A percentile compares a stretch with the other conserved stretches of the same genome.
Evolutionary conservation across 257 asterid species (phyloP).

Genomic region (Solanum piurae): DNA sequence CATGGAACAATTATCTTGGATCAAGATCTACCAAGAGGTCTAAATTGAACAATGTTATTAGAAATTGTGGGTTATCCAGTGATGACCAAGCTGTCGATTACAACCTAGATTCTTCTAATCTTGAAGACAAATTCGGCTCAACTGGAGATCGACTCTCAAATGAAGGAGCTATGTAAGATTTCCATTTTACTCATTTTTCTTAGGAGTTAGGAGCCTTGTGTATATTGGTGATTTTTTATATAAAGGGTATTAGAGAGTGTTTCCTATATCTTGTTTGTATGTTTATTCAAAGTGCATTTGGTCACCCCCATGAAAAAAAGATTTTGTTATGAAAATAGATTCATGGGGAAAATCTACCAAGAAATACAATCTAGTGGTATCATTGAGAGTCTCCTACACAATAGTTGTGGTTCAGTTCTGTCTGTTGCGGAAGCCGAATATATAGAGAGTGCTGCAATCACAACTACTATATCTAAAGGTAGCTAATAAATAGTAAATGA

Average conservation of each 20-base stretch:
- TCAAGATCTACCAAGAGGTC: constrained; percentile 1
- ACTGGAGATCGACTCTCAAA: constrained; percentile 8
- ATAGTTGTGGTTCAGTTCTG: neutral
- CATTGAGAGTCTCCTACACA: neutral
- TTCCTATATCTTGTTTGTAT: neutral
- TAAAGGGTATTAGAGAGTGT: neutral
- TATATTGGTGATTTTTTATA: neutral
- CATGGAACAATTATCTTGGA: neutral
- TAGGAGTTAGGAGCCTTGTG: neutral
- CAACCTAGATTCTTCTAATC: constrained; percentile 4
- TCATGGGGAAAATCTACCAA: neutral
- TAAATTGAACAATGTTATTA: constrained; percentile 12
- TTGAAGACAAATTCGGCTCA: constrained; percentile 11
- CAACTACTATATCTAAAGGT: too few species aligned
- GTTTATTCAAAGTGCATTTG: neutral
- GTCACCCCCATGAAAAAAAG: neutral
- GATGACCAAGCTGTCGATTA: constrained; percentile 10
- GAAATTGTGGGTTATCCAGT: constrained; percentile 8
- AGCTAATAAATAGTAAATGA: too few species aligned
- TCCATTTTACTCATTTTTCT: neutral
- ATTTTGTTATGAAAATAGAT: neutral
- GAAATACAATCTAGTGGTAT: neutral
- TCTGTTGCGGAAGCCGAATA: too few species aligned
- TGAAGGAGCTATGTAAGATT: constrained; percentile 26
- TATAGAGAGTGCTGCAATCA: too few species aligned